These are phyloP conservation scores for Sporothrix globosa DNA, from an alignment of 2,329 filamentous ascomycete genomes.

Conservation along the genomic window DNA sequence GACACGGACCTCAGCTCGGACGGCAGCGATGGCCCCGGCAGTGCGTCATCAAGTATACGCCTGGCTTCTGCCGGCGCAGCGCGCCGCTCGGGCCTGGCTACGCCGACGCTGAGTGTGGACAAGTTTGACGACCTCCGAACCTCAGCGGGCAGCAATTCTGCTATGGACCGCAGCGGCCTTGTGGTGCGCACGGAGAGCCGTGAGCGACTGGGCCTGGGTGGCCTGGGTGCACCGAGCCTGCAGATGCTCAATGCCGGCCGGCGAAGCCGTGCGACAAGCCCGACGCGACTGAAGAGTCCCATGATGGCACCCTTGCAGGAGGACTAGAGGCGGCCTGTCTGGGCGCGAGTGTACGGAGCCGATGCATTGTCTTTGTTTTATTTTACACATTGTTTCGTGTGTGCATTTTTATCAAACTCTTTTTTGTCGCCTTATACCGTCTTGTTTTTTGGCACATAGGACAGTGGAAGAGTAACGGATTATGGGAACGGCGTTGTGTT, in stretches of 20 bases:
- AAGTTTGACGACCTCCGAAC: constrained; percentile 54
- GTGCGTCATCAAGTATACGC: constrained; percentile 17
- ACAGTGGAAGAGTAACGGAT: constrained; percentile 3
- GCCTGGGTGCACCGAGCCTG: constrained; percentile 45
- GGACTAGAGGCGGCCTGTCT: constrained; percentile 34
- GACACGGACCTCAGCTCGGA: constrained; percentile 68
- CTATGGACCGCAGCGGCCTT: constrained; percentile 70
- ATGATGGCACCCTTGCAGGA: constrained; percentile 55
- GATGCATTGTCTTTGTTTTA: not conserved
- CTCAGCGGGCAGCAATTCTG: constrained; percentile 42
- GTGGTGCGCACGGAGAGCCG: constrained; percentile 83
- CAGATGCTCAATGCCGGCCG: constrained; percentile 60
- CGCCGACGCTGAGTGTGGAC: constrained; percentile 62
- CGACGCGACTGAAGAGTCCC: constrained; percentile 63
- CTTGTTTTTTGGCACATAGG: constrained; percentile 12
- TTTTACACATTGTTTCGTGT: not conserved
- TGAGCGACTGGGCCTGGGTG: constrained; percentile 63
- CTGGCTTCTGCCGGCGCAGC: constrained; percentile 33
- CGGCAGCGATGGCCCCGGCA: constrained; percentile 53
- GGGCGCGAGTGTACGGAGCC: not conserved
- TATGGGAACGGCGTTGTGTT: constrained; percentile 16
- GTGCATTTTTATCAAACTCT: not conserved
- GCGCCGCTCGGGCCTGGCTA: constrained; percentile 67
- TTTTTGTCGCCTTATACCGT: not conserved
- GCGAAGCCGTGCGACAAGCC: constrained; percentile 61